Conservation (phyloP, 108 stramenopile species). For the Craspedostauros australis region DNA sequence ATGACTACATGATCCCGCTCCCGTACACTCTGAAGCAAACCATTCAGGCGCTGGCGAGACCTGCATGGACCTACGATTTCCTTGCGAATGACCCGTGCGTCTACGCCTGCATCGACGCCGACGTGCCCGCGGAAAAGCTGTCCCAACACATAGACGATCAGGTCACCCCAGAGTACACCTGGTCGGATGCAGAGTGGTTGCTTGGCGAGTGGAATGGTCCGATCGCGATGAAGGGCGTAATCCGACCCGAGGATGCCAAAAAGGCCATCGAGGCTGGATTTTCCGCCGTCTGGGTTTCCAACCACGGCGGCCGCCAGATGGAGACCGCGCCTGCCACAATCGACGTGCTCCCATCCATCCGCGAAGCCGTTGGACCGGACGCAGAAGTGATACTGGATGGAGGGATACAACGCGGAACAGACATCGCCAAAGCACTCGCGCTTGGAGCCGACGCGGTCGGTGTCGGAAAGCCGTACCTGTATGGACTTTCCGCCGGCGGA, state of each 20-base stretch:
- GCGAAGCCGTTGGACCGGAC: constrained; percentile 72
- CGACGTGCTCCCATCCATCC: constrained; percentile 82
- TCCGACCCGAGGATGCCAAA: constrained; percentile 84
- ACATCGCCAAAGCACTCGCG: constrained; percentile 87
- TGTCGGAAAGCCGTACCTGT: constrained; percentile 86
- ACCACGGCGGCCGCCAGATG: constrained; percentile 93
- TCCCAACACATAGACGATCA: constrained; percentile 81
- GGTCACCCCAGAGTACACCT: constrained; percentile 79
- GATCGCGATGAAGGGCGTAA: constrained; percentile 86
- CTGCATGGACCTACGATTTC: constrained; percentile 77
- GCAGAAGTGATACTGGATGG: constrained; percentile 89
- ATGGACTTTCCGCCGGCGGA: constrained; percentile 81
- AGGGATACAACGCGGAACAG: constrained; percentile 87
- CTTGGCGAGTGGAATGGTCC: constrained; percentile 70
- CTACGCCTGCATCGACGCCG: constrained; percentile 65
- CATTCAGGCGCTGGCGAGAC: constrained; percentile 51
- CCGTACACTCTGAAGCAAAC: constrained; percentile 57
- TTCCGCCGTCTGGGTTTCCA: constrained; percentile 89
- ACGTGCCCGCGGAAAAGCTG: constrained; percentile 68
- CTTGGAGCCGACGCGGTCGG: constrained; percentile 87
- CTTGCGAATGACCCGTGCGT: constrained; percentile 63
- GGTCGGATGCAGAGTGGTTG: constrained; percentile 93
- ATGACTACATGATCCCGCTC: constrained; percentile 86
- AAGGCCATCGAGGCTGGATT: constrained; percentile 73
- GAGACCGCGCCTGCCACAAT: constrained; percentile 88